These are phyloP conservation scores for Coniochaeta sp. DNA, from an alignment of 2,329 filamentous ascomycete genomes.

Conservation along the genomic window DNA sequence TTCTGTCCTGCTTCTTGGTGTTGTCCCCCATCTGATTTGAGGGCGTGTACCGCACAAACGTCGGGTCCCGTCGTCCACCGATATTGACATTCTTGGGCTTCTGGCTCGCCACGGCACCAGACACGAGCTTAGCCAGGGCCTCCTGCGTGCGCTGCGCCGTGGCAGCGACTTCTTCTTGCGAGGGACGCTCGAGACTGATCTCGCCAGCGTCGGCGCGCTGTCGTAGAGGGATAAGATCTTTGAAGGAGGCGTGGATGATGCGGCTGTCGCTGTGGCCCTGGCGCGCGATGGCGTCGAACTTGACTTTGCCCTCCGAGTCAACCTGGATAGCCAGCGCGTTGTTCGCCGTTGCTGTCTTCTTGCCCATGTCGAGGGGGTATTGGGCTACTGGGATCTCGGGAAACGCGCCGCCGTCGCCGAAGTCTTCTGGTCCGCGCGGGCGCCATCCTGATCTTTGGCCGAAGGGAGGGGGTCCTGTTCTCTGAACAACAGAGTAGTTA, in stretches of 20 bases:
- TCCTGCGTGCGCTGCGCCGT: constrained; percentile 85
- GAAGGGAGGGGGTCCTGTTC: constrained; percentile 79
- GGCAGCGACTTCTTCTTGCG: constrained; percentile 73
- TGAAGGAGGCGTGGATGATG: constrained; percentile 92
- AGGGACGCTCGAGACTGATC: constrained; percentile 77
- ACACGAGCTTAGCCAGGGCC: constrained; percentile 74
- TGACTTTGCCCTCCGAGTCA: constrained; percentile 84
- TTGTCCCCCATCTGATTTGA: constrained; percentile 93
- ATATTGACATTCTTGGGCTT: constrained; percentile 93
- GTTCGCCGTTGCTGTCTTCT: constrained; percentile 71
- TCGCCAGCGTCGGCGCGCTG: constrained; percentile 92
- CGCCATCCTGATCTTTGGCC: constrained; percentile 86
- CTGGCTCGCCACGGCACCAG: constrained; percentile 81
- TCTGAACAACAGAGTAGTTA: constrained; percentile 35
- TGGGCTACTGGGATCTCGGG: constrained; percentile 91
- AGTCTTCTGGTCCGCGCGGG: constrained; percentile 82
- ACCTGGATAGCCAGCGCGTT: constrained; percentile 93
- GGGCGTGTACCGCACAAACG: constrained; percentile 92
- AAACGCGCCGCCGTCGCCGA: constrained; percentile 92
- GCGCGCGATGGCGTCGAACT: constrained; percentile 90
- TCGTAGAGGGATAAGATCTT: constrained; percentile 88
- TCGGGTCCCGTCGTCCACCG: constrained; percentile 74
- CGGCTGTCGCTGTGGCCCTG: constrained; percentile 79
- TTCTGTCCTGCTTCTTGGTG: constrained; percentile 82
- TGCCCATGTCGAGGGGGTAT: constrained; percentile 92